Conservation (phyloP, 768 basidiomycete genomes). For the Mycena olivaceomarginata region DNA sequence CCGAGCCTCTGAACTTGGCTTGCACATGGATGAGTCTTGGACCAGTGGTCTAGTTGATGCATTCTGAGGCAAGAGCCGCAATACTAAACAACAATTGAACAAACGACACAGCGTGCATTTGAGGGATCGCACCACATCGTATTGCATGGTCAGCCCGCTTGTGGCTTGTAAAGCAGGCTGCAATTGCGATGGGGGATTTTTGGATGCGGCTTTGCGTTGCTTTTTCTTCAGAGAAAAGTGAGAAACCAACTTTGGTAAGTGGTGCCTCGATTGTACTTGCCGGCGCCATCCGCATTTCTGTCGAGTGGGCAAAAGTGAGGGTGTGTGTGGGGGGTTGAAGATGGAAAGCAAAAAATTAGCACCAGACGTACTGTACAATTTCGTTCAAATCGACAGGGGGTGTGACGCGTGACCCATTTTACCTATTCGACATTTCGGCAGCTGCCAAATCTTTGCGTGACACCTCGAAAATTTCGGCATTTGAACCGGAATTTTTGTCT, state of each 20-base stretch:
- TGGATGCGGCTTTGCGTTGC: neutral
- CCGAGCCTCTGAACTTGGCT: neutral
- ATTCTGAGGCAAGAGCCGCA: conserved; percentile 1
- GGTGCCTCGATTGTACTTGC: neutral
- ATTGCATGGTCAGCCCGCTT: neutral
- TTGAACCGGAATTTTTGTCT: too few relatives aligned
- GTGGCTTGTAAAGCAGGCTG: neutral
- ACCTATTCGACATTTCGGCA: too few relatives aligned
- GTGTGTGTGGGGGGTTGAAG: neutral
- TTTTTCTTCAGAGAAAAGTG: neutral
- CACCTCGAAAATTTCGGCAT: too few relatives aligned
- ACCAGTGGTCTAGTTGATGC: neutral
- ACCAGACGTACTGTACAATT: too few relatives aligned
- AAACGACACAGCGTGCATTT: neutral
- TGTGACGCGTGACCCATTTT: too few relatives aligned
- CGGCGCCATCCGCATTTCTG: neutral
- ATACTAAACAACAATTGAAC: neutral
- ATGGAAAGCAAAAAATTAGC: neutral
- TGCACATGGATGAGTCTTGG: neutral
- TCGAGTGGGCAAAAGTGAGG: neutral
- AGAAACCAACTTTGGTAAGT: neutral
- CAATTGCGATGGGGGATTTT: neutral
- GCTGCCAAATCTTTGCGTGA: too few relatives aligned
- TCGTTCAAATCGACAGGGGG: too few relatives aligned
- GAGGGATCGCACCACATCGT: neutral